Evolutionary conservation across 345 rosid genomes (phyloP).

Genomic region (Nasturtium officinale): DNA sequence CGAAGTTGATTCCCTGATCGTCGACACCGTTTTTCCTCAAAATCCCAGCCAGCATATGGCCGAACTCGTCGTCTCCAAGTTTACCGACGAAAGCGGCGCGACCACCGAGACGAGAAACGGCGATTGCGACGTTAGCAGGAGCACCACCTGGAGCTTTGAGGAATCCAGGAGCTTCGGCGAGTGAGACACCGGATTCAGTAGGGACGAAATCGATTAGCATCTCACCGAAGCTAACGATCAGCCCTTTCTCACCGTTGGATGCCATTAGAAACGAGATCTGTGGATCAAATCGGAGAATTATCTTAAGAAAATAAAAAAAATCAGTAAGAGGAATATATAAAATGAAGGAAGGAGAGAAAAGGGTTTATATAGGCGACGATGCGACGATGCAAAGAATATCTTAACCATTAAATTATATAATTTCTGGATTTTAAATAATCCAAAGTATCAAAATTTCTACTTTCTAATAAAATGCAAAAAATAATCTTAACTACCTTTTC

Average conservation of each 20-base stretch:
- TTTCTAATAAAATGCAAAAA: conserved; percentile 9
- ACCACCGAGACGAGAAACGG: conserved; percentile 58
- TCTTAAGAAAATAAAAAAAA: not conserved
- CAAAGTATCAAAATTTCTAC: not conserved
- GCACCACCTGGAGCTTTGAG: conserved; percentile 73
- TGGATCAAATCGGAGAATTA: conserved; percentile 29
- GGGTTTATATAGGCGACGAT: conserved; percentile 38
- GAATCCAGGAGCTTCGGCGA: conserved; percentile 65
- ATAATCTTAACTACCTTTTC: conserved; percentile 10
- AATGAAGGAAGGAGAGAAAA: not conserved
- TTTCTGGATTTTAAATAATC: not conserved
- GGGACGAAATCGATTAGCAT: conserved; percentile 71
- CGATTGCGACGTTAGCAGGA: conserved; percentile 70
- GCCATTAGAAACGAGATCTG: conserved; percentile 45
- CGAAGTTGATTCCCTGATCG: conserved; percentile 60
- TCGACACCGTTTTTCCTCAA: conserved; percentile 58
- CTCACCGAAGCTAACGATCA: conserved; percentile 55
- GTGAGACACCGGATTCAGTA: conserved; percentile 59
- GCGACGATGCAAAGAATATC: conserved; percentile 14
- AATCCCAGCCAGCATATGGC: conserved; percentile 62
- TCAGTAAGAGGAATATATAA: not conserved
- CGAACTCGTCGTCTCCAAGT: conserved; percentile 71
- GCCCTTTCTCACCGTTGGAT: conserved; percentile 47
- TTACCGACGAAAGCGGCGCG: conserved; percentile 62
- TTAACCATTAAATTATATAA: not conserved